These are phyloP conservation scores for Sphaerulina musiva DNA, from an alignment of 2,329 filamentous ascomycete species.

Conservation along the genomic window DNA sequence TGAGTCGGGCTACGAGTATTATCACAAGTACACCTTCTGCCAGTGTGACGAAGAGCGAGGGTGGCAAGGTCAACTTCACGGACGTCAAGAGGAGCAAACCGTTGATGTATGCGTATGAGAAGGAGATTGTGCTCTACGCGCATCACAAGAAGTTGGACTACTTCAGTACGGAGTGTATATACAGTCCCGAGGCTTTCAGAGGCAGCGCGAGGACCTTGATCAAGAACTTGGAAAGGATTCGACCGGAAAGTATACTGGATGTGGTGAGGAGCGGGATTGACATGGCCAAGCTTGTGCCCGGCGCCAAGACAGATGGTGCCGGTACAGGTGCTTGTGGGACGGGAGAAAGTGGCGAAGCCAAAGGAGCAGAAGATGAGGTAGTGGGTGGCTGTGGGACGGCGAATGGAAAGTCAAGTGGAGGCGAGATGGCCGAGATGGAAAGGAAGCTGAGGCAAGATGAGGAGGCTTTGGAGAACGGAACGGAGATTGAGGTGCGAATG, in stretches of 20 bases:
- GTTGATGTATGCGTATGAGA: constrained; percentile 96
- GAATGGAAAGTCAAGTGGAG: constrained; percentile 59
- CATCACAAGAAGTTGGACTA: constrained; percentile 96
- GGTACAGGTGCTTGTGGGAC: constrained; percentile 40
- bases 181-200: constrained; percentile 92
- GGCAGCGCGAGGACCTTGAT: constrained; percentile 87
- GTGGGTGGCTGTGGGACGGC: constrained; percentile 68
- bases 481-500: constrained; percentile 60
- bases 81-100: constrained; percentile 95
- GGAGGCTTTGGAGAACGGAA: constrained; percentile 44
- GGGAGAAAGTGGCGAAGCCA: constrained; percentile 20
- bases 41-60: constrained; percentile 12
- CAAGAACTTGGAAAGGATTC: constrained; percentile 88
- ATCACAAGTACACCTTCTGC: constrained; percentile 56
- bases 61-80: constrained; percentile 51
- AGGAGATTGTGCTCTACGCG: constrained; percentile 96
- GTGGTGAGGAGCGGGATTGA: constrained; percentile 93
- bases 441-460: constrained; percentile 62
- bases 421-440: constrained; percentile 79
- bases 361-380: constrained; percentile 49
- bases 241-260: constrained; percentile 89
- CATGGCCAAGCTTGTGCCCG: constrained; percentile 80
- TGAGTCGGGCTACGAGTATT: constrained; percentile 85
- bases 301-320: constrained; percentile 42
- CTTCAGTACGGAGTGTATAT: constrained; percentile 97